Base-by-base conservation (phyloP, 78 protist genomes). In the Dictyostelium firmibasis region DNA sequence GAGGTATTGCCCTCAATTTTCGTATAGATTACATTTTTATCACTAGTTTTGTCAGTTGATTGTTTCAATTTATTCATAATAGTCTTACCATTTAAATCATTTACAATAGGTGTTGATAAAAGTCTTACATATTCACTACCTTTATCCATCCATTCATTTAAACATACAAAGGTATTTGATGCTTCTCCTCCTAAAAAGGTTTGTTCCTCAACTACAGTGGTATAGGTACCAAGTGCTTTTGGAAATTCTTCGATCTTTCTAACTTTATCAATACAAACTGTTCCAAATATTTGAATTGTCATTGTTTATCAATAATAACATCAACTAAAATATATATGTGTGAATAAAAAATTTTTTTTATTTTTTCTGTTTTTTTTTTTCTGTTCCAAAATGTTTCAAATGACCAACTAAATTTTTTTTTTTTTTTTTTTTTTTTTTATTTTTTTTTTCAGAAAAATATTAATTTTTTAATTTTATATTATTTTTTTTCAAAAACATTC, bases 111-210 rank as follows among this genome's bases (percentile, higher is more conserved):
- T 69, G 44, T 8, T 47, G 83, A 11, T 18, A 76, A 69, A 5
- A 81, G 50, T 44, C 23, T 78, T 18, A 89, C n/a, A 14, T 29
- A 35, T 33, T 35, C 50, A 0, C 70, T 8, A 11, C 18, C 14
- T 20, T 36, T 33, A 2, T 89, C 94, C 14, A 16, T 81, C 82
- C 84, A 89, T 50, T 81, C 41, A 89, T 18, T 38, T 20, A 89
- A 16, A 60, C 93, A 87, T 81, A 86, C 92, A 20, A 89, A 81
- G 5, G 87, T 69, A 53, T 89, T 89, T n/a, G 84, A 36, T 25
- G 94, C 94, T n/a, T 89, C 87, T 11, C 94, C 94, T 13, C 94
- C 94, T 7, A 84, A 27, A 18, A 20, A 9, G 3, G 27, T 27
- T 10, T 14, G 43, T 84, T 84, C 89, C 1, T 27, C 9, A 13